Conservation (phyloP, 2,329 filamentous ascomycete genomes). For the Raffaelea deltoideospora region DNA sequence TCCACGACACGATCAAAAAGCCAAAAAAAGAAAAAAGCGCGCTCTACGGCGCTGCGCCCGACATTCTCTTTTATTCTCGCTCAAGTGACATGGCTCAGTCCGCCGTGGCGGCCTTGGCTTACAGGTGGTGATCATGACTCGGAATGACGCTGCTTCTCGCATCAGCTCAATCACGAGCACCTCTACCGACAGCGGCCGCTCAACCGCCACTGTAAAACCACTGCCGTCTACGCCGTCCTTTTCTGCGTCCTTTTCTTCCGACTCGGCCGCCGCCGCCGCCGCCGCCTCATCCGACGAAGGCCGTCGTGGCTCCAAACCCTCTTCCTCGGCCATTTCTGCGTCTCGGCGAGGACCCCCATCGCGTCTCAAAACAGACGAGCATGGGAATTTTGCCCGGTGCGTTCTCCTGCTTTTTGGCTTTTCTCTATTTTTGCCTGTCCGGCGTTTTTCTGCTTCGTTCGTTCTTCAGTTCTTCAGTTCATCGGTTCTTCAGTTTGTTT, state of each 20-base stretch:
- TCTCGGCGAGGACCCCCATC: constrained; percentile 24
- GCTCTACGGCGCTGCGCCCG: too few relatives aligned
- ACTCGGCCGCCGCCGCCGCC: constrained; percentile 9
- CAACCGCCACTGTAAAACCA: constrained; percentile 47
- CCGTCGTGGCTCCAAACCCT: constrained; percentile 3
- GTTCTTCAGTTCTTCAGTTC: too few relatives aligned
- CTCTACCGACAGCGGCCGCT: constrained; percentile 51
- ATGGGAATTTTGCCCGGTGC: constrained; percentile 25
- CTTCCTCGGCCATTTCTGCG: constrained; percentile 6
- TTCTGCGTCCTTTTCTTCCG: too few relatives aligned
- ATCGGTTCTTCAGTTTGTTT: neutral
- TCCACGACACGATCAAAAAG: too few relatives aligned
- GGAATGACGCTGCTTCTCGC: constrained; percentile 47
- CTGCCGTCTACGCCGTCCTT: constrained; percentile 16
- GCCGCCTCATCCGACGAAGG: constrained; percentile 2
- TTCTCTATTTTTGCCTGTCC: neutral
- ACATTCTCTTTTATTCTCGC: neutral
- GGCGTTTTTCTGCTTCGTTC: too few relatives aligned
- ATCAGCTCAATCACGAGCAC: constrained; percentile 52
- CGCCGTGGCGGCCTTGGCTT: constrained; percentile 6
- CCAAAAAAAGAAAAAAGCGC: too few relatives aligned
- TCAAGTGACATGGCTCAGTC: constrained; percentile 8
- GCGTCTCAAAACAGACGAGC: constrained; percentile 41
- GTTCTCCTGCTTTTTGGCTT: constrained; percentile 7
- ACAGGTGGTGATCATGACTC: constrained; percentile 48